Evolutionary conservation across 176 grass and related monocot species (phyloP), one percentile per base, ranked within the genome.

Genomic region (Musa acuminata): DNA sequence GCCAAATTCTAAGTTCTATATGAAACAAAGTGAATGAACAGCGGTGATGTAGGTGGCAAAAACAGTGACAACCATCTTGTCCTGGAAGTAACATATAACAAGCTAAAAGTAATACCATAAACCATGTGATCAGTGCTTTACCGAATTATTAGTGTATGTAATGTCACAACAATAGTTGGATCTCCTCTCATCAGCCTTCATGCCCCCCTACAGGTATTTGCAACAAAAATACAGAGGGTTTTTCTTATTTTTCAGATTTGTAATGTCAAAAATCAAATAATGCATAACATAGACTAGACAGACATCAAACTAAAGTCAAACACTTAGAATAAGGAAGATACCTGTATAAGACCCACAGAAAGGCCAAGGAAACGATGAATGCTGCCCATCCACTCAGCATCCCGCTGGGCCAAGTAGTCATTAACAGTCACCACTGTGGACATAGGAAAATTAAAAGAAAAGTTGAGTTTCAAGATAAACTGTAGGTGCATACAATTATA

Each of bases 381-480:
- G 64, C 85, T 84, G 3, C 90, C 94, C 94, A 98, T 98, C 94
- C 94, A 93, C 75, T 98, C 94, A 82, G 94, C 90, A 93, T 98
- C 94, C 55, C 94, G 84, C 74, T 85, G 82, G 51, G 94, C 94
- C 88, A 98, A 87, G 85, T 98, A 98, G 85, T 98, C 90, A 89
- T 98, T 98, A 78, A 93, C 94, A 84, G 94, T 98, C 82, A 98
- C 90, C 86, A 98, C 94, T 93, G 83, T 29, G 8, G 23, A 54
- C 22, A 73, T 26, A 73, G 21, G 51, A 25, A 72, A 53, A 53
- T 35, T 23, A 73, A 29, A 55, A 29, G 8, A 64, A 19, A 65
- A 51, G 49, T 52, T 3, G 9, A 23, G 66, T 14, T 14, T 50
- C 11, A 25, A 65, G 29, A 20, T 12, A 25, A 52, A 64, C 2